Evolutionary conservation across 1,139 yeast species (phyloP).

Genomic region (Saccharomyces hybrid): DNA sequence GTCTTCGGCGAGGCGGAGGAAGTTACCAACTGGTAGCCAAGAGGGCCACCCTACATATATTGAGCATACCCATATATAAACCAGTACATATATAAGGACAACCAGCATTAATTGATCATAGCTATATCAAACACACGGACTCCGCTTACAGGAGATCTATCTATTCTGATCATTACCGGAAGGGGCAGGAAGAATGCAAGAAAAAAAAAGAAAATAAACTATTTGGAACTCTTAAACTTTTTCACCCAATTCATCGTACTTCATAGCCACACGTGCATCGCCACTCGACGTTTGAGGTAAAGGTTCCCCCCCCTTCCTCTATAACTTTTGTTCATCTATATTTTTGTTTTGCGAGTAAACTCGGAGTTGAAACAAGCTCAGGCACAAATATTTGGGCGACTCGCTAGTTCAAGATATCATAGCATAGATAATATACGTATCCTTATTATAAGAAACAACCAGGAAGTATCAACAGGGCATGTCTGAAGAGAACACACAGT

Average conservation of each 20-base stretch:
- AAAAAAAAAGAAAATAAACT: too few species aligned
- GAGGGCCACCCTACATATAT: neutral
- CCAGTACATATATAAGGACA: neutral
- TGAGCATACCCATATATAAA: too few species aligned
- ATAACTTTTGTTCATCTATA: neutral
- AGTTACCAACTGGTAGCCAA: conserved; percentile 75
- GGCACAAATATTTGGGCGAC: neutral
- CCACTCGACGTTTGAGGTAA: neutral
- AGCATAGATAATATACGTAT: neutral
- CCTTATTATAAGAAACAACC: too few species aligned
- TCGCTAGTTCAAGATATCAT: neutral
- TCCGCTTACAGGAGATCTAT: neutral
- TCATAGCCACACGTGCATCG: neutral
- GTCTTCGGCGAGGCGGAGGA: conserved; percentile 96
- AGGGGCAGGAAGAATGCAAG: neutral
- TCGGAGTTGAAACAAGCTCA: neutral
- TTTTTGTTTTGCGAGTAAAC: neutral
- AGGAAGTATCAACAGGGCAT: neutral
- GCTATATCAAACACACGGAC: too few species aligned
- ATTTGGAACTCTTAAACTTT: too few species aligned
- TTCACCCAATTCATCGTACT: neutral
- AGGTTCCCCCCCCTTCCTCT: too few species aligned
- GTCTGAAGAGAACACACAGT: neutral
- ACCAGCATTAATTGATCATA: neutral
- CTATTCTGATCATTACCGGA: neutral